Base-by-base conservation (phyloP, 2,329 filamentous ascomycete species). In the Cryphonectria naterciae region DNA sequence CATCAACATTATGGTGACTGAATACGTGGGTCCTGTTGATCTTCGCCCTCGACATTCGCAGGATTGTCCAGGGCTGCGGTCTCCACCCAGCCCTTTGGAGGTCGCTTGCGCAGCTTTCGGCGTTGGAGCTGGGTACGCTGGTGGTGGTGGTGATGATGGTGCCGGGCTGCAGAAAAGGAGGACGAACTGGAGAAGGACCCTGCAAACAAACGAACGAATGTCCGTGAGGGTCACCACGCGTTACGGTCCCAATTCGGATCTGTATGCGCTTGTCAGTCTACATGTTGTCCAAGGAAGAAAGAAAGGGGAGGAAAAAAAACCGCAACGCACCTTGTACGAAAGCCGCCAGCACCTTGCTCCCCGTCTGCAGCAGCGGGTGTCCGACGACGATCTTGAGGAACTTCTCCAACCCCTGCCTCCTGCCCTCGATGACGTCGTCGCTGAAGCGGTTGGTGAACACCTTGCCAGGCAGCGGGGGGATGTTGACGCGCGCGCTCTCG, bases 401-500 rank as follows among this genome's bases (percentile, higher is more conserved):
- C 80, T 97, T 90, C 85, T 99, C 95, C 75, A 99, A 85, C 1
- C 96, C 96, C 76, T 95, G 93, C 74, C 95, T 87, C 68, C 96
- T 87, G 78, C 97, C 93, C 85, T 98, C 96, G 80, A 99, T 99
- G 78, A 99, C 95, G 80, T 97, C 95, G 83, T 99, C 96, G 78
- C 93, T 97, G 85, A 99, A 99, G 63, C 96, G 90, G 82, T 98
- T 98, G 67, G 95, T 97, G 77, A 98, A 98, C 69, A 99, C 96
- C 83, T 98, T 99, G 67, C 96, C 96, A 0, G 96, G 96, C 74
- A 99, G 85, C 6, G 96, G 95, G 0, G 96, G 96, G 78, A 99
- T 99, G 32, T 94, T 97, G 71, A 99, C 96, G 75, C 95, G 89
- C 71, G 95, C 95, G 77, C 90, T 93, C 84, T 99, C 96, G 76